Conservation (phyloP, 2,329 filamentous ascomycete genomes). For the Colletotrichum tropicicola region DNA sequence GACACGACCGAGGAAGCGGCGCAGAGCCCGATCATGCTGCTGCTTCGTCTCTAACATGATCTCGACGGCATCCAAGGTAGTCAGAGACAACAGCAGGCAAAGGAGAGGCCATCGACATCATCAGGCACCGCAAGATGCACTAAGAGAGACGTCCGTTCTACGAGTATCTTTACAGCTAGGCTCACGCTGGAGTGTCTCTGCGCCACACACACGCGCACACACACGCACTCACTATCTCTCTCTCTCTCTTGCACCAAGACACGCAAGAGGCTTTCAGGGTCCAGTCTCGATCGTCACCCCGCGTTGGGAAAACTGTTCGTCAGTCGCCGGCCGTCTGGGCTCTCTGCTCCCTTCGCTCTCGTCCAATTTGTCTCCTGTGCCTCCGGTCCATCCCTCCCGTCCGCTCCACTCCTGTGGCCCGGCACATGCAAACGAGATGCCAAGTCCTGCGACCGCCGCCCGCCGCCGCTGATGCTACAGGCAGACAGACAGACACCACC, state of each 20-base stretch:
- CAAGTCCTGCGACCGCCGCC: conserved; percentile 20
- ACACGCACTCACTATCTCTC: too few species aligned
- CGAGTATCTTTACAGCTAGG: too few species aligned
- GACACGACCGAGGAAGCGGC: background rate
- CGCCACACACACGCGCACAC: background rate
- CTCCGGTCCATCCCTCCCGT: conserved; percentile 30
- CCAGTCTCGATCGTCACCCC: conserved; percentile 3
- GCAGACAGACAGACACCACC: background rate
- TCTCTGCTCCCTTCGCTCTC: background rate
- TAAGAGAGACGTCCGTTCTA: too few species aligned
- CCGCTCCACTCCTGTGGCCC: conserved; percentile 22
- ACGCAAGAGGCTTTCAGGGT: conserved; percentile 1
- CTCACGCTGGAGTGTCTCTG: background rate
- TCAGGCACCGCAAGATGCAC: too few species aligned
- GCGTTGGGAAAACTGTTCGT: conserved; percentile 9
- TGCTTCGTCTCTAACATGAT: too few species aligned
- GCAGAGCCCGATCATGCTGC: too few species aligned
- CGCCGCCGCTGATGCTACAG: conserved; percentile 1
- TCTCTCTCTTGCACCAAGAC: background rate
- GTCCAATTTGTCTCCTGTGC: conserved; percentile 17
- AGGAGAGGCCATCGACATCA: background rate
- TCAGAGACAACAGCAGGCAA: background rate
- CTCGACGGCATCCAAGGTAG: background rate
- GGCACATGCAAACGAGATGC: conserved; percentile 25
- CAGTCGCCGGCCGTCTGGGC: background rate